Evolutionary conservation across 1,284 basidiomycete species (phyloP).

Genomic region (Moesziomyces globuligerus): DNA sequence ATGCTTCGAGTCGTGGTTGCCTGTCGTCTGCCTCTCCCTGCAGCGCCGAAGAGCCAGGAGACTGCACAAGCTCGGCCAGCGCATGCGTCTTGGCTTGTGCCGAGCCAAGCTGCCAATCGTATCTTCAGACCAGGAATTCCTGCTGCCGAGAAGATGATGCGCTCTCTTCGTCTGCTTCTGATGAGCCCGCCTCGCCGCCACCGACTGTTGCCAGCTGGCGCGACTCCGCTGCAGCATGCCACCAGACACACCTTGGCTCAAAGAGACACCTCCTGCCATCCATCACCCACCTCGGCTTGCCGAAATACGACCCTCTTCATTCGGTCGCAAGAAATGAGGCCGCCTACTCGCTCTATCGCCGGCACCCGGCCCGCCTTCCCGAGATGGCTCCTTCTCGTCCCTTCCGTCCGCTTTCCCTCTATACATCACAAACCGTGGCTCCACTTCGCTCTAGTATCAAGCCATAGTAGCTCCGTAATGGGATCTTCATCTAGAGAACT

Average conservation of each 20-base stretch:
- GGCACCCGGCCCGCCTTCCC: constrained; percentile 1
- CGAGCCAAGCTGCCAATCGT: constrained; percentile 6
- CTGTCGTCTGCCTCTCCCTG: no score
- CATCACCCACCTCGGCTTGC: constrained; percentile 19
- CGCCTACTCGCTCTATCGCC: constrained; percentile 24
- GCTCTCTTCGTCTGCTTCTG: constrained; percentile 20
- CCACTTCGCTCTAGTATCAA: constrained; percentile 3
- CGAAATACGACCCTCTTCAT: constrained; percentile 9
- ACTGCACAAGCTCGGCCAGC: no score
- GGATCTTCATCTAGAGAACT: background rate
- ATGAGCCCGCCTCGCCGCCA: constrained; percentile 20
- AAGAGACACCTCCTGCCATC: constrained; percentile 18
- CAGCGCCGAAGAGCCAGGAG: no score
- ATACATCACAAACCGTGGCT: constrained; percentile 21
- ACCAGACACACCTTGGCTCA: background rate
- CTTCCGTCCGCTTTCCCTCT: constrained; percentile 29
- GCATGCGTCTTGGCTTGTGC: no score
- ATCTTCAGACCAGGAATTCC: constrained; percentile 23
- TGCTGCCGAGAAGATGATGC: constrained; percentile 33
- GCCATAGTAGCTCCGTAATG: constrained; percentile 1
- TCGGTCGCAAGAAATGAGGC: constrained; percentile 7
- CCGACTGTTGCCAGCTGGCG: constrained; percentile 7
- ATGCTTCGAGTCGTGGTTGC: no score
- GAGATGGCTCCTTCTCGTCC: constrained; percentile 2
- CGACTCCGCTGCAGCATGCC: background rate